Base-by-base conservation (phyloP, 495 filamentous ascomycete genomes). In the Evansstolkia leycettana region DNA sequence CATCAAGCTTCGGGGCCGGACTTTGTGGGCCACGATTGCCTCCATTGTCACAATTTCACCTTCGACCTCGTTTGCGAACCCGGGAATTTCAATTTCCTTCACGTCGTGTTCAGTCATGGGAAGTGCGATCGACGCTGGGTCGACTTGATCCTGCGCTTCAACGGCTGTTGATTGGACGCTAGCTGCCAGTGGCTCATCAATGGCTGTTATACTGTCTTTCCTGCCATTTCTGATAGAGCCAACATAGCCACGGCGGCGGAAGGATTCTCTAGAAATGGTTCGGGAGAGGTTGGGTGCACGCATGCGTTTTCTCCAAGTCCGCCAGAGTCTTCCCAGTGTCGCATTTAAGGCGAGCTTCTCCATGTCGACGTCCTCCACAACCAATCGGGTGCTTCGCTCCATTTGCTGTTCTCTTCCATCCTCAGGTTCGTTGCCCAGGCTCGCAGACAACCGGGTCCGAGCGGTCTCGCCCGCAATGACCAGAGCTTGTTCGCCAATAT, bases 331-430 rank as follows among this genome's bases (percentile, higher is more conserved):
- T 10, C 92, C 88, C 2, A 99, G 60, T 9, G 84, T 88, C 28
- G 83, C 69, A 50, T 90, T 85, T 37, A 96, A 64, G 3, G 89
- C 90, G 40, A 96, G 65, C 38, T 90, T 88, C 53, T 96, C 89
- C 65, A 94, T 83, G 51, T 99, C 92, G 17, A 75, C 58, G 48
- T 96, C 89, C 48, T 93, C 86, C 15, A 99, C 82, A 19, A 85
- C 65, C 31, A 90, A 65, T 15, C 74, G 75, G 34, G 48, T 52
- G 18, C 43, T 54, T 10, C 56, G 50, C 17, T 54, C 49, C 19
- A 49, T 34, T 4, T 39, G 45, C 6, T 39, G 12, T 7, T 49
- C 52, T 3, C 37, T 32, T 2, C 37, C 25, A 4, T 49, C 47
- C 19, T 48, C 40, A 16, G 28, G 30, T n/a, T 41, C 46, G 27